Evolutionary conservation across 345 rosid species (phyloP).

Genomic region (Eucalyptus pauciflora): DNA sequence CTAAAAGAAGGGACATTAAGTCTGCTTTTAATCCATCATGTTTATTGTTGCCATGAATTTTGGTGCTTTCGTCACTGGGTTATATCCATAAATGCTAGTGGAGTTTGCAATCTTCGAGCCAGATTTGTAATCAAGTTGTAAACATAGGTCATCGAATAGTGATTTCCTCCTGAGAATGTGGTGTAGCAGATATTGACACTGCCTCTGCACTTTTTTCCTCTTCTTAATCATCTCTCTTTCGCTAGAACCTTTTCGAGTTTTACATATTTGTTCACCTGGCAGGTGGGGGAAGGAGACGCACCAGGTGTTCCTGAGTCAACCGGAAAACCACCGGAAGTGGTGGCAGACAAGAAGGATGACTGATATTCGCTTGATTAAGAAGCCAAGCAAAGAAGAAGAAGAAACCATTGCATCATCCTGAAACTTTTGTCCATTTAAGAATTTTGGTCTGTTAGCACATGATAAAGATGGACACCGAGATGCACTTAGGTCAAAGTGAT

Average conservation of each 20-base stretch:
- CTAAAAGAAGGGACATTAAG: neutral
- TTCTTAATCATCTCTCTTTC: neutral
- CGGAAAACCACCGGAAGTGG: neutral
- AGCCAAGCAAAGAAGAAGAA: neutral
- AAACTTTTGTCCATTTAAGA: neutral
- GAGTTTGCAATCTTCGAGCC: neutral
- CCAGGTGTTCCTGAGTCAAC: neutral
- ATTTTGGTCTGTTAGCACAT: neutral
- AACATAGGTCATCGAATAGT: neutral
- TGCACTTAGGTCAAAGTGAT: neutral
- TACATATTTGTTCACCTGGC: neutral
- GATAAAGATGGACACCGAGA: neutral
- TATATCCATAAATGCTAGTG: neutral
- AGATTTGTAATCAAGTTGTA: neutral
- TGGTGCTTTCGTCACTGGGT: neutral
- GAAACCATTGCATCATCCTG: neutral
- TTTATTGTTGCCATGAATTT: neutral
- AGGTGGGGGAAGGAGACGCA: constrained; percentile 15
- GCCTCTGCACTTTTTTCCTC: neutral
- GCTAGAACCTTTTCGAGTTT: neutral
- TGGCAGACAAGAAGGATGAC: constrained; percentile 8
- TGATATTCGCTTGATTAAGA: neutral
- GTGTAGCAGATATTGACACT: neutral
- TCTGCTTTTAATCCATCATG: neutral
- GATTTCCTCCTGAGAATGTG: neutral